Conservation (phyloP, 208 protist species). For the Trypanosoma rangeli region DNA sequence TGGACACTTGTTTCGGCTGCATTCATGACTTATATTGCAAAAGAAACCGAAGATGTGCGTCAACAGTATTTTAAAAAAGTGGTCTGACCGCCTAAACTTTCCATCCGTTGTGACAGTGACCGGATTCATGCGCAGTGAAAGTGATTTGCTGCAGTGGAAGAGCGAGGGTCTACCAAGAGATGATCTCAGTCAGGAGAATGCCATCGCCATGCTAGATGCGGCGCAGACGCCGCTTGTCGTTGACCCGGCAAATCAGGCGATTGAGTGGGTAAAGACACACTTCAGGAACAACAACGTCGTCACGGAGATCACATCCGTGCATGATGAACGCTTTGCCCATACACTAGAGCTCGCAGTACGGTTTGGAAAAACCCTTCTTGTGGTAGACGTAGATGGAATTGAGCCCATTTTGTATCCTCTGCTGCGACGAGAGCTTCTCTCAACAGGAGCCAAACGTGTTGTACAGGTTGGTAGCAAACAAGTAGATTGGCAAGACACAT, state of each 20-base stretch:
- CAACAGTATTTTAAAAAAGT: constrained; percentile 62
- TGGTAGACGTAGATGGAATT: constrained; percentile 95
- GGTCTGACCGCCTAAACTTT: constrained; percentile 70
- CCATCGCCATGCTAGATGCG: constrained; percentile 92
- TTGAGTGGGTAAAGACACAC: constrained; percentile 91
- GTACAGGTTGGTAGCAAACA: constrained; percentile 96
- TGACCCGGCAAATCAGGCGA: constrained; percentile 94
- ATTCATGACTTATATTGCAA: constrained; percentile 93
- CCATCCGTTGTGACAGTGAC: constrained; percentile 43
- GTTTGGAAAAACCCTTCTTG: constrained; percentile 98
- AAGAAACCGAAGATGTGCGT: constrained; percentile 85
- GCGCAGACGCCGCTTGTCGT: constrained; percentile 93
- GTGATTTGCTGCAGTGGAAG: constrained; percentile 95
- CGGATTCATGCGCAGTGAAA: constrained; percentile 93
- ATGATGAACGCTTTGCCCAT: constrained; percentile 94
- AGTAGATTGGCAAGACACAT: constrained; percentile 96
- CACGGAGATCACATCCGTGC: constrained; percentile 84
- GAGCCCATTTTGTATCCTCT: constrained; percentile 94
- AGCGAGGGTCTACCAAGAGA: constrained; percentile 94
- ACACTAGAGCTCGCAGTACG: constrained; percentile 96
- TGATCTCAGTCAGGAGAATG: constrained; percentile 96
- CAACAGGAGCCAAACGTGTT: constrained; percentile 86
- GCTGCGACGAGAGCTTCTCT: constrained; percentile 92
- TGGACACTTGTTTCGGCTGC: constrained; percentile 84
- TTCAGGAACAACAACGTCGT: constrained; percentile 66